Conservation (phyloP, 306 rosid genomes). For the Aeschynomene evenia region DNA sequence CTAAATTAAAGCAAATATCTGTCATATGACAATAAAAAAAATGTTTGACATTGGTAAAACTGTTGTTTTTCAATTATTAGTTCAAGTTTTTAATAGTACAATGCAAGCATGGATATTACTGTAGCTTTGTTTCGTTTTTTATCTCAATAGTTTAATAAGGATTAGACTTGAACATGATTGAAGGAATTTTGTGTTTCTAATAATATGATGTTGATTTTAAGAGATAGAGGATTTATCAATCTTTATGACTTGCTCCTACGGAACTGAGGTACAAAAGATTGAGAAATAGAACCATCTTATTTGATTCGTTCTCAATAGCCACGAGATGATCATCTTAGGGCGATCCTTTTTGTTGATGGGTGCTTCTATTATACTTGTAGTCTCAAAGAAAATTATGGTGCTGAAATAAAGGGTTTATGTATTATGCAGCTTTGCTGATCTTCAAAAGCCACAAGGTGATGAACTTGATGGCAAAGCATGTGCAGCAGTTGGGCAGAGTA, state of each 20-base stretch:
- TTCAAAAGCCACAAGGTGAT: conserved; percentile 65
- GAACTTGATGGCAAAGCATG: conserved; percentile 88
- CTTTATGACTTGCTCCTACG: too few relatives aligned
- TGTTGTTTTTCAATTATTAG: neutral
- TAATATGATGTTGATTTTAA: neutral
- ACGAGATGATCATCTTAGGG: neutral
- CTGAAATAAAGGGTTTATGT: conserved; percentile 11
- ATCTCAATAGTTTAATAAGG: neutral
- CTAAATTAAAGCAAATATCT: neutral
- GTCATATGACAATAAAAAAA: too few relatives aligned
- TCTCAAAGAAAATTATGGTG: neutral
- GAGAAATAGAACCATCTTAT: neutral
- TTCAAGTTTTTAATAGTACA: neutral
- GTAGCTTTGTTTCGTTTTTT: neutral
- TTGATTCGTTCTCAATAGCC: neutral
- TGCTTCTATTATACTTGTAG: too few relatives aligned
- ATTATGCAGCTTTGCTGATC: conserved; percentile 77
- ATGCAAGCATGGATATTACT: neutral
- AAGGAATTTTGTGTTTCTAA: conserved; percentile 1
- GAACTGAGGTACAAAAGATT: too few relatives aligned
- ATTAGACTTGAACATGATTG: neutral
- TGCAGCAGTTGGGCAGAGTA: conserved; percentile 91
- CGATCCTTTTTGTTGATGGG: neutral
- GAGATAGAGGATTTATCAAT: too few relatives aligned
- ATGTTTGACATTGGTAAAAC: neutral